A percentile compares a stretch with the other conserved stretches of the same genome.
These are phyloP conservation scores for Nothophaeocryptopus gaeumannii DNA, from an alignment of 2,329 filamentous ascomycete genomes.

Conservation along the genomic window DNA sequence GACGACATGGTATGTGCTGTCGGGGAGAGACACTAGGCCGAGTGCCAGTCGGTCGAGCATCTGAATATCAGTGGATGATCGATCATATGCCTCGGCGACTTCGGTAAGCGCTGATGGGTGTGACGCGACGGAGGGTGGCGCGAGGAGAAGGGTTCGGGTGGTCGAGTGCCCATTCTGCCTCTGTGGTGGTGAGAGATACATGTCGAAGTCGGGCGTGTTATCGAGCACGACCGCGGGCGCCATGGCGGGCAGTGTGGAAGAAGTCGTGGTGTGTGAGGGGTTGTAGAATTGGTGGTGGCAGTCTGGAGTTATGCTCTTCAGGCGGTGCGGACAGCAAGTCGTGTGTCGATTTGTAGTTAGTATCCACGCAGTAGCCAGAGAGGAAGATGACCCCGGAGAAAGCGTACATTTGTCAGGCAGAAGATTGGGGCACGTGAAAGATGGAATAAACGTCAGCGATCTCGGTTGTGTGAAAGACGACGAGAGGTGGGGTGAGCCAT, in stretches of 20 bases:
- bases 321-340: not conserved
- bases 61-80: constrained; percentile 79
- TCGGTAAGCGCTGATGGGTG: constrained; percentile 74
- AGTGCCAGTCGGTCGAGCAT: constrained; percentile 93
- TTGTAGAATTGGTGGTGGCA: not conserved
- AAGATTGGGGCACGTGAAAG: too few species aligned
- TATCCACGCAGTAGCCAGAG: too few species aligned
- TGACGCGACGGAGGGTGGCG: constrained; percentile 83
- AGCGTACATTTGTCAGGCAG: too few species aligned
- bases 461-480: too few species aligned
- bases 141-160: constrained; percentile 73
- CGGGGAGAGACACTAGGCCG: constrained; percentile 73
- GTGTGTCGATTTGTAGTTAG: not conserved
- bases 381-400: too few species aligned
- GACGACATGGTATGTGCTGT: constrained; percentile 76
- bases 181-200: constrained; percentile 26
- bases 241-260: constrained; percentile 29
- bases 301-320: too few species aligned
- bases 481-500: too few species aligned
- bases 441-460: too few species aligned
- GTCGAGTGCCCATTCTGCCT: constrained; percentile 33
- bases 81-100: constrained; percentile 70
- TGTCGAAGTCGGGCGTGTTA: constrained; percentile 38
- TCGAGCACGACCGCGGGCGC: constrained; percentile 41
- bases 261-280: not conserved